Percentiles rank a stretch among this genome's conserved stretches.
phyloP scores from a whole-genome alignment of 106 monocot species.

The Acanthochlamys bracteata region DNA sequence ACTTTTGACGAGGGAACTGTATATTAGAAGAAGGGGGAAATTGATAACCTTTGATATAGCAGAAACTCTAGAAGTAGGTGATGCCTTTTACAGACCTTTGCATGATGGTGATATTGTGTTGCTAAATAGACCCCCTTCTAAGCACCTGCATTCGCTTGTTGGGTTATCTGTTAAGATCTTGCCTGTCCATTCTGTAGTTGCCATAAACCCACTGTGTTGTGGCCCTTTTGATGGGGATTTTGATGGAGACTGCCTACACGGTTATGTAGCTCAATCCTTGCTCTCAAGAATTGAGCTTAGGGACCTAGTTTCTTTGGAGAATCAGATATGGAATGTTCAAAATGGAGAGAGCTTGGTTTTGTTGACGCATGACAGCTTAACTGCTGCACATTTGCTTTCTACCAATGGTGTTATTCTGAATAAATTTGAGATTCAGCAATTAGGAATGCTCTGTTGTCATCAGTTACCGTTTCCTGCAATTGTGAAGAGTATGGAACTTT shows the following conservation, averaged over 20 bases:
- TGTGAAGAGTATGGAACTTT: constrained; percentile 20
- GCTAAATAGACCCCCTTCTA: constrained; percentile 72
- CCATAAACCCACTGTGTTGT: constrained; percentile 89
- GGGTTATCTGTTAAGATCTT: constrained; percentile 56
- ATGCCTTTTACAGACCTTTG: constrained; percentile 57
- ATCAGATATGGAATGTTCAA: constrained; percentile 60
- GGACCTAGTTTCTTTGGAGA: constrained; percentile 58
- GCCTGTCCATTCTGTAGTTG: constrained; percentile 28
- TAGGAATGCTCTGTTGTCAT: constrained; percentile 51
- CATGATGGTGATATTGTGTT: constrained; percentile 73
- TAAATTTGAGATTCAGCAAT: constrained; percentile 69
- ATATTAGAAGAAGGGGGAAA: constrained; percentile 30
- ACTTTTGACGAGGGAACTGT: constrained; percentile 16
- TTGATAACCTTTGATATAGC: constrained; percentile 18
- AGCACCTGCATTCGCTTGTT: constrained; percentile 84
- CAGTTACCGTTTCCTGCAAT: constrained; percentile 28
- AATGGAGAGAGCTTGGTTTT: constrained; percentile 64
- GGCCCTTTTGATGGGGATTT: constrained; percentile 82
- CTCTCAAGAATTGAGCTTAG: constrained; percentile 56
- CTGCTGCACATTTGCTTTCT: constrained; percentile 64
- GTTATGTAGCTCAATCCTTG: constrained; percentile 69
- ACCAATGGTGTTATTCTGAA: constrained; percentile 31
- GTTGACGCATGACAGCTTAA: constrained; percentile 82
- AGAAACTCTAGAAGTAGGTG: constrained; percentile 46
- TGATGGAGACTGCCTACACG: constrained; percentile 95